Percentiles rank a stretch among this genome's conserved stretches.
These are phyloP conservation scores for Debaryomyces tyrocola DNA, from an alignment of 805 yeast species.

Conservation along the genomic window DNA sequence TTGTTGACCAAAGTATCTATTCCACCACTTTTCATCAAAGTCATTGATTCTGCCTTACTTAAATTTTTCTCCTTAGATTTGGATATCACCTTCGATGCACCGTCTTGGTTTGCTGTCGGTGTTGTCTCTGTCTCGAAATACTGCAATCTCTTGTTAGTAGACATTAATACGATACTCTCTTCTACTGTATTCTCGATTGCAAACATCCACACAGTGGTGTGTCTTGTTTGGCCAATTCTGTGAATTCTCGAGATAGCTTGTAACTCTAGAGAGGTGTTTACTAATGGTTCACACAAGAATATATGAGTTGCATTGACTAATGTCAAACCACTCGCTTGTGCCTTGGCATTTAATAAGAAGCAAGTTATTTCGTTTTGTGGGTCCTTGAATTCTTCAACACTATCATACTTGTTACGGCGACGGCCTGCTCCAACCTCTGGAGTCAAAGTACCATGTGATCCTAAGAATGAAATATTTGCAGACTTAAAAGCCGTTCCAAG, in stretches of 20 bases:
- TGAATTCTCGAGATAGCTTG: slow-evolving; percentile 94
- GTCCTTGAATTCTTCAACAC: slow-evolving; percentile 60
- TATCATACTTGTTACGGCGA: slow-evolving; percentile 28
- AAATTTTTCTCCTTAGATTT: slow-evolving; percentile 34
- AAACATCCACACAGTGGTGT: slow-evolving; percentile 92
- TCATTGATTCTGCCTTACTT: slow-evolving; percentile 51
- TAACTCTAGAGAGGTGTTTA: slow-evolving; percentile 80
- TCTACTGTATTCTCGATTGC: slow-evolving; percentile 83
- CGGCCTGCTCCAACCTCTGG: slow-evolving; percentile 32
- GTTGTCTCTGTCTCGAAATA: slow-evolving; percentile 24
- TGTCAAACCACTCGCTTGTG: slow-evolving; percentile 89
- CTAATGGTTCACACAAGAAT: slow-evolving; percentile 87
- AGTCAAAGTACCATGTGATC: slow-evolving; percentile 46
- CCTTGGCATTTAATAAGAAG: slow-evolving; percentile 77
- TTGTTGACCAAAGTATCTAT: slow-evolving; percentile 48
- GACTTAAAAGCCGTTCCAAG: slow-evolving; percentile 64
- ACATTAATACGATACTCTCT: slow-evolving; percentile 74
- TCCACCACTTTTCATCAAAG: slow-evolving; percentile 50
- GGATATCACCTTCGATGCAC: slow-evolving; percentile 6
- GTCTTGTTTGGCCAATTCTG: slow-evolving; percentile 81
- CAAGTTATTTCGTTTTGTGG: slow-evolving; percentile 67
- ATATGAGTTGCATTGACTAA: slow-evolving; percentile 91
- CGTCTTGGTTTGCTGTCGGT: slow-evolving; percentile 1
- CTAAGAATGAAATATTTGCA: slow-evolving; percentile 57
- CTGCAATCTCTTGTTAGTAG: slow-evolving; percentile 59